Evolutionary conservation across 2,329 filamentous ascomycete genomes (phyloP), one percentile per base, ranked within the genome.

Genomic region (Phyllosticta capitalensis): DNA sequence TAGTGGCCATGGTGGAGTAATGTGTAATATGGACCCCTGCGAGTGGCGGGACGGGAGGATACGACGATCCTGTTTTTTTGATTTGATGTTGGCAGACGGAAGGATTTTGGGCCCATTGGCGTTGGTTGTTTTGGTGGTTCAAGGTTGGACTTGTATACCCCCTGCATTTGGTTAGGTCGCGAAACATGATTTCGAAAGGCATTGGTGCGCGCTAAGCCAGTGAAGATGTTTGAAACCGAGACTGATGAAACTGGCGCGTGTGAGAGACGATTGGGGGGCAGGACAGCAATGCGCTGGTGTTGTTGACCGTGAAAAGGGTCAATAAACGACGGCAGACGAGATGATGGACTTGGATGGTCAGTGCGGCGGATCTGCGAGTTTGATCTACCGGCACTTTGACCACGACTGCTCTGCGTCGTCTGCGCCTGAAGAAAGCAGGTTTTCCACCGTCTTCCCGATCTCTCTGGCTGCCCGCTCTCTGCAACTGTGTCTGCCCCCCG

Each of bases 1-100:
- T 96, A 82, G 74, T 95, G 64, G 90, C 87, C 62, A 75, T 83
- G 67, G 69, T 83, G 63, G 73, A 74, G 66, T 67, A 67, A 51
- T 55, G 4, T n/a, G 66, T 67, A 67, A 51, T 55, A 10, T n/a
- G 19, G 14, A 12, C 19, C 24, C 38, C 38, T 45, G 38, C n/a
- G 12, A 17, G n/a, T 1, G 1, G 38, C 38, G 17, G 17, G 4
- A 45, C 38, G 17, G 14, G 38, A 45, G n/a, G 14, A 7, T 12
- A 28, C 38, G 56, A 54, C 50, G 14, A 54, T 30, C 21, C n/a
- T 9, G 17, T 20, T 56, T 28, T 20, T 55, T 21, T 53, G 6
- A 17, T 53, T 54, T 14, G 38, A 19, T 9, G 28, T 33, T 52
- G 19, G 33, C 14, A 24, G 30, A 53, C 30, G 45, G n/a, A 9